Evolutionary conservation across 2,329 filamentous ascomycete species (phyloP).

Genomic region (Xylariaceae sp.): DNA sequence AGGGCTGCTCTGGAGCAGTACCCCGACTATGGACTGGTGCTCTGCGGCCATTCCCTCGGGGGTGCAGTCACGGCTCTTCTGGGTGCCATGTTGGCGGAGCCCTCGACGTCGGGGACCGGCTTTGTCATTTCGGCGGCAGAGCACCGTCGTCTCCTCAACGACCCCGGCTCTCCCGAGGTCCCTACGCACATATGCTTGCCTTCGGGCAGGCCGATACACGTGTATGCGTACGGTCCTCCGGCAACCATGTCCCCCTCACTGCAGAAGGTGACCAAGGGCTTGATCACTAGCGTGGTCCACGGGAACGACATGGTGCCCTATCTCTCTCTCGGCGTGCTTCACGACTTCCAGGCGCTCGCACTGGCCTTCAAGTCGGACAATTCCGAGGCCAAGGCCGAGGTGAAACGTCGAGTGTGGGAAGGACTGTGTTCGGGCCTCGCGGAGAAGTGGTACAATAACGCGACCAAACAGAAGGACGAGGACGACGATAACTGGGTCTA

Average conservation of each 20-base stretch:
- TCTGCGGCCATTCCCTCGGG: conserved; percentile 65
- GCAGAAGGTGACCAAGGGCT: conserved; percentile 62
- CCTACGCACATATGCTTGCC: conserved; percentile 49
- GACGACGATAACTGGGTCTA: conserved; percentile 66
- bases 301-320: conserved; percentile 69
- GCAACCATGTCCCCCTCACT: conserved; percentile 66
- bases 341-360: conserved; percentile 68
- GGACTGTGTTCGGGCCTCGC: conserved; percentile 57
- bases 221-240: conserved; percentile 73
- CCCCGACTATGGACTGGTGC: conserved; percentile 62
- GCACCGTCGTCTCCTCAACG: conserved; percentile 37
- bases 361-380: conserved; percentile 69
- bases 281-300: conserved; percentile 71
- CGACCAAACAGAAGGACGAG: conserved; percentile 35
- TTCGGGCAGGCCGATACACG: conserved; percentile 65
- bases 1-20: conserved; percentile 61
- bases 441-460: conserved; percentile 54
- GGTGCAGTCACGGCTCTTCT: conserved; percentile 65
- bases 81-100: conserved; percentile 65
- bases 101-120: conserved; percentile 46
- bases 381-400: conserved; percentile 59
- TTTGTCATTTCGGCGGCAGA: conserved; percentile 57
- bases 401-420: conserved; percentile 61
- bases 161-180: conserved; percentile 19
- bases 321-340: conserved; percentile 66